Percentiles rank a stretch among this genome's conserved stretches.
Conservation (phyloP, 2,329 filamentous ascomycete species). For the Ophiocordyceps sinensis region DNA sequence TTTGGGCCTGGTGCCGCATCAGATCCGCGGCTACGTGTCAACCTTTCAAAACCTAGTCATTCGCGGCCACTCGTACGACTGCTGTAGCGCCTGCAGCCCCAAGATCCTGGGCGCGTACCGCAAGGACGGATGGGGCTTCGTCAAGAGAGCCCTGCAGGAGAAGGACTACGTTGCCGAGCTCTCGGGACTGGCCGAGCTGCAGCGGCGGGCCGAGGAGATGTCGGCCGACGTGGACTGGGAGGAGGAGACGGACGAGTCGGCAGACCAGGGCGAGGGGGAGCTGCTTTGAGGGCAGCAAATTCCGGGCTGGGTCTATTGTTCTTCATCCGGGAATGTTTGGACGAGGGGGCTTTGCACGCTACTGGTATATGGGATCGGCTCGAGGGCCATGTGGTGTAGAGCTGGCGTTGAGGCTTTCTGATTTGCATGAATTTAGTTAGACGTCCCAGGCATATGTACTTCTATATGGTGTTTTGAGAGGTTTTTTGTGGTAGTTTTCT, state of each 20-base stretch:
- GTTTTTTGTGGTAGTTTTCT: too few relatives aligned
- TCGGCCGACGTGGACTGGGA: slow-evolving; percentile 45
- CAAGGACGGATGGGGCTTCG: slow-evolving; percentile 58
- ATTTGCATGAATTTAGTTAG: too few relatives aligned
- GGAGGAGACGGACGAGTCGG: slow-evolving; percentile 32
- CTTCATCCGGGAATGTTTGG: not conserved
- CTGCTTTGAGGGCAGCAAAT: slow-evolving; percentile 20
- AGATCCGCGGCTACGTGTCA: slow-evolving; percentile 63
- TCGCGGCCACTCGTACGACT: slow-evolving; percentile 60
- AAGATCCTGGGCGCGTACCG: slow-evolving; percentile 55
- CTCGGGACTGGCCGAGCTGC: slow-evolving; percentile 60
- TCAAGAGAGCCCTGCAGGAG: slow-evolving; percentile 59
- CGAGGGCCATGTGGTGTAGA: too few relatives aligned
- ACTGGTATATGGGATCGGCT: too few relatives aligned
- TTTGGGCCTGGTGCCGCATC: slow-evolving; percentile 61
- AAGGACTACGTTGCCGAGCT: slow-evolving; percentile 68
- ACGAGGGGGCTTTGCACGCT: too few relatives aligned
- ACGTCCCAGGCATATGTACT: too few relatives aligned
- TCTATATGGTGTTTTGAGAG: too few relatives aligned
- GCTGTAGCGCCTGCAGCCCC: slow-evolving; percentile 67
- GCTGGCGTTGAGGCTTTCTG: not conserved
- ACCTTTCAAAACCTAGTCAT: slow-evolving; percentile 63
- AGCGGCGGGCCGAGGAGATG: slow-evolving; percentile 39
- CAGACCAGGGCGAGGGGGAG: slow-evolving; percentile 40
- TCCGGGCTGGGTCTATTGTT: not conserved